phyloP scores from a whole-genome alignment of 2,329 filamentous ascomycete species.

The Nemania sp. region DNA sequence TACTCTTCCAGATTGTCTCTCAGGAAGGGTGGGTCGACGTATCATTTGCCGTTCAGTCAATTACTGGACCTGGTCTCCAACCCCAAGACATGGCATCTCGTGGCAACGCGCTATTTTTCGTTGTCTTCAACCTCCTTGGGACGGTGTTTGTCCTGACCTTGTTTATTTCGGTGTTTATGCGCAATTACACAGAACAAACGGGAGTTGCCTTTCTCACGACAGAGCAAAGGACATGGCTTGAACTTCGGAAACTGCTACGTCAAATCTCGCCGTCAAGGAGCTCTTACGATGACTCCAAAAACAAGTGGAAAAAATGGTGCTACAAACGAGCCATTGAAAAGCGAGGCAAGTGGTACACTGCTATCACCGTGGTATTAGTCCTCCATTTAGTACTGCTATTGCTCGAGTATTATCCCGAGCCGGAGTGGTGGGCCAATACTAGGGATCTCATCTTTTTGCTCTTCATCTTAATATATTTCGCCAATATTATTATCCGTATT shows the following conservation, averaged over 20 bases:
- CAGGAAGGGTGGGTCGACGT: conserved; percentile 98
- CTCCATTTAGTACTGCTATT: conserved; percentile 86
- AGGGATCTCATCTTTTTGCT: conserved; percentile 83
- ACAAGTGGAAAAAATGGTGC: conserved; percentile 90
- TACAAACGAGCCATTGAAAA: conserved; percentile 95
- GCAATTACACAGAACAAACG: conserved; percentile 98
- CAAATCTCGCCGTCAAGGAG: conserved; percentile 96
- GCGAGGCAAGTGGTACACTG: conserved; percentile 88
- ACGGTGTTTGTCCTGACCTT: conserved; percentile 96
- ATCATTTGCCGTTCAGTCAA: conserved; percentile 84
- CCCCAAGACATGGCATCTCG: conserved; percentile 76
- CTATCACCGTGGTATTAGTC: conserved; percentile 82
- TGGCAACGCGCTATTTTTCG: conserved; percentile 93
- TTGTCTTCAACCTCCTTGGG: conserved; percentile 94
- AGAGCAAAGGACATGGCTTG: conserved; percentile 96
- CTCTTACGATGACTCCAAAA: conserved; percentile 81
- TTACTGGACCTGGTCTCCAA: conserved; percentile 81
- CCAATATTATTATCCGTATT: conserved; percentile 86
- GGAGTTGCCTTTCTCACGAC: conserved; percentile 95
- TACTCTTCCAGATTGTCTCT: conserved; percentile 97
- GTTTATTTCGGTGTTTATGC: conserved; percentile 99
- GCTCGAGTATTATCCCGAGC: conserved; percentile 85
- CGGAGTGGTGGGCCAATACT: conserved; percentile 74
- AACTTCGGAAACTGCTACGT: conserved; percentile 88
- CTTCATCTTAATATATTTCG: conserved; percentile 84